Evolutionary conservation across 2,329 filamentous ascomycete genomes (phyloP).

Genomic region (Talaromyces amestolkiae): DNA sequence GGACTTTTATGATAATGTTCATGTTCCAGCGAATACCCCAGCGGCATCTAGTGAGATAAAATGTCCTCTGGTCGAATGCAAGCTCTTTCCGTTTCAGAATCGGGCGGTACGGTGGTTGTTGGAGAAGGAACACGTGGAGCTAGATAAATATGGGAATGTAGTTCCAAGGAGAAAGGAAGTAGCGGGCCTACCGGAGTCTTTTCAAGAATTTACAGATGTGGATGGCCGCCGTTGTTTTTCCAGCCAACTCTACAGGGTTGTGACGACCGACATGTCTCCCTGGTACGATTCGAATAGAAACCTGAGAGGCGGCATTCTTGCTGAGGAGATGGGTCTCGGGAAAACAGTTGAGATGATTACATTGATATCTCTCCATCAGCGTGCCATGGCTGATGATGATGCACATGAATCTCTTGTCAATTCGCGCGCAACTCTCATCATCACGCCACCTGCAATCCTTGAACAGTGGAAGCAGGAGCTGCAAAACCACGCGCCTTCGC

Average conservation of each 20-base stretch:
- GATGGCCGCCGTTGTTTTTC: constrained; percentile 40
- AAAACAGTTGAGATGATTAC: constrained; percentile 52
- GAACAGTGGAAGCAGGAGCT: constrained; percentile 64
- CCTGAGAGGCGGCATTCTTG: constrained; percentile 47
- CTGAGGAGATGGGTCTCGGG: constrained; percentile 52
- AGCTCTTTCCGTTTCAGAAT: constrained; percentile 50
- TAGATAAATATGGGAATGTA: constrained; percentile 34
- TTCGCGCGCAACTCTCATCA: constrained; percentile 60
- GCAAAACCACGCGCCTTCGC: constrained; percentile 54
- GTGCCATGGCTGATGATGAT: constrained; percentile 21
- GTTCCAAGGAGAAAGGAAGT: constrained; percentile 20
- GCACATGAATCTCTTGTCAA: constrained; percentile 29
- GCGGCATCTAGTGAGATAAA: constrained; percentile 35
- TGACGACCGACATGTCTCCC: constrained; percentile 36
- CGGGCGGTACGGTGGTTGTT: constrained; percentile 49
- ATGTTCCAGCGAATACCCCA: constrained; percentile 40
- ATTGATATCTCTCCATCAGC: constrained; percentile 44
- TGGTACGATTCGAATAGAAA: constrained; percentile 32
- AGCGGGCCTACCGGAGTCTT: constrained; percentile 37
- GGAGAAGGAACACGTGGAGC: constrained; percentile 41
- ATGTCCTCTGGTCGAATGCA: constrained; percentile 35
- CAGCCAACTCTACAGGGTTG: constrained; percentile 43
- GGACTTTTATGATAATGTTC: constrained; percentile 50
- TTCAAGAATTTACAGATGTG: constrained; percentile 36
- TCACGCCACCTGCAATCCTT: constrained; percentile 60